Evolutionary conservation across 2,329 filamentous ascomycete genomes (phyloP).

Genomic region (Colletotrichum simmondsii): DNA sequence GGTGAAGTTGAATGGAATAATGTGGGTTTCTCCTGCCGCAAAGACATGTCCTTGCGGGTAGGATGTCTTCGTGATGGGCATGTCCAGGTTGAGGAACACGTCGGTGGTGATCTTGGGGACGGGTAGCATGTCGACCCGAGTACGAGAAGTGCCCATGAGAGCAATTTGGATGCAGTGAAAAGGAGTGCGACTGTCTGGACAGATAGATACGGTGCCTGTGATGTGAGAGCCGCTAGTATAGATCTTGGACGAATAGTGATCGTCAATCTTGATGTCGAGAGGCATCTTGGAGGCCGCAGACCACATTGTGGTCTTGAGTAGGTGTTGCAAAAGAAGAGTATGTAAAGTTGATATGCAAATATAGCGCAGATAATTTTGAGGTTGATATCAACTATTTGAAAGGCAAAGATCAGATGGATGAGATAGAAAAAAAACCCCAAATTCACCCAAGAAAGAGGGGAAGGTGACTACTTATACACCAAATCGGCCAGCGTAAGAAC

Average conservation of each 20-base stretch:
- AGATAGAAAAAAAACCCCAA: background rate
- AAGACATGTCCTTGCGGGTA: conserved; percentile 60
- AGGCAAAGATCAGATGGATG: background rate
- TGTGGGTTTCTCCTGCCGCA: conserved; percentile 57
- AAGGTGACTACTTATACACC: conserved; percentile 8
- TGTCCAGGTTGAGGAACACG: conserved; percentile 65
- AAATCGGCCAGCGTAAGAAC: background rate
- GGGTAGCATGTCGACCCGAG: conserved; percentile 62
- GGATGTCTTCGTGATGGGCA: conserved; percentile 59
- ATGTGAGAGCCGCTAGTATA: conserved; percentile 65
- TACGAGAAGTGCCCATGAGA: conserved; percentile 61
- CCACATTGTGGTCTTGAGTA: conserved; percentile 27
- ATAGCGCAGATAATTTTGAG: background rate
- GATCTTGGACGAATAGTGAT: conserved; percentile 64
- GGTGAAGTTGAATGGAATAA: conserved; percentile 67
- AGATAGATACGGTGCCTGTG: conserved; percentile 59
- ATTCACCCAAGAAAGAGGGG: background rate
- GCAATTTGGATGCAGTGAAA: conserved; percentile 64
- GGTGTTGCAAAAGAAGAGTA: background rate
- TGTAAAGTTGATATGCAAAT: background rate
- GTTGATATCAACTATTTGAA: background rate
- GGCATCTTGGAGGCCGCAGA: conserved; percentile 38
- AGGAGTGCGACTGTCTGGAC: conserved; percentile 53
- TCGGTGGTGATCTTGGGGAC: conserved; percentile 59
- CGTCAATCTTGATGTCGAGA: conserved; percentile 61